These are phyloP conservation scores for Isabelozyma heimii DNA, from an alignment of 805 yeast species.

Conservation along the genomic window DNA sequence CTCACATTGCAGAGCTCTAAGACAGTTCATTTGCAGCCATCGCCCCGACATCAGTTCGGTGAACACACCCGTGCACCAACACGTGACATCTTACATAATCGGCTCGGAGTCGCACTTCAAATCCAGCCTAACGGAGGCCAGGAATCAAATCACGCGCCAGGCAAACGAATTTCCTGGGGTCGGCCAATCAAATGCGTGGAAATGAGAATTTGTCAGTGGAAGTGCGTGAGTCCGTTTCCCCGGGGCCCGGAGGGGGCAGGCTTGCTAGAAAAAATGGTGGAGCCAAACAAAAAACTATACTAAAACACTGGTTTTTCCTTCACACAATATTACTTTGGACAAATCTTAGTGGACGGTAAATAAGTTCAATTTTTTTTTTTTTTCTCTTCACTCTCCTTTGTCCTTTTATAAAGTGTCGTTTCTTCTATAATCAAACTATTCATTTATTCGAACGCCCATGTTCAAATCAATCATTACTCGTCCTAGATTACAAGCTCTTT, in stretches of 20 bases:
- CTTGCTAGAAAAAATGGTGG: neutral
- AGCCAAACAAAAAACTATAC: too few species aligned
- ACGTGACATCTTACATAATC: neutral
- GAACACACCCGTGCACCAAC: too few species aligned
- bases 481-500: conserved; percentile 5
- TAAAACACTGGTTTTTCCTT: neutral
- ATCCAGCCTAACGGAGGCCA: neutral
- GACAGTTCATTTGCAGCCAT: too few species aligned
- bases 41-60: too few species aligned
- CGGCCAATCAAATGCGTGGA: neutral
- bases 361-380: neutral
- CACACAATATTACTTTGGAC: neutral
- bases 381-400: neutral
- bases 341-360: neutral
- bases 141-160: neutral
- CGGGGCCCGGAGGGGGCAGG: neutral
- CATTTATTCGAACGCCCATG: conserved; percentile 7
- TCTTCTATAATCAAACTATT: neutral
- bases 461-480: conserved; percentile 17
- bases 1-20: too few species aligned
- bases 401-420: neutral
- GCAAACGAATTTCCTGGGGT: neutral
- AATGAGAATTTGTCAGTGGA: neutral
- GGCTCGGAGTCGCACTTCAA: neutral
- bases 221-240: neutral